Base-by-base conservation (phyloP, 257 asterid species). In the Solanum okadae region DNA sequence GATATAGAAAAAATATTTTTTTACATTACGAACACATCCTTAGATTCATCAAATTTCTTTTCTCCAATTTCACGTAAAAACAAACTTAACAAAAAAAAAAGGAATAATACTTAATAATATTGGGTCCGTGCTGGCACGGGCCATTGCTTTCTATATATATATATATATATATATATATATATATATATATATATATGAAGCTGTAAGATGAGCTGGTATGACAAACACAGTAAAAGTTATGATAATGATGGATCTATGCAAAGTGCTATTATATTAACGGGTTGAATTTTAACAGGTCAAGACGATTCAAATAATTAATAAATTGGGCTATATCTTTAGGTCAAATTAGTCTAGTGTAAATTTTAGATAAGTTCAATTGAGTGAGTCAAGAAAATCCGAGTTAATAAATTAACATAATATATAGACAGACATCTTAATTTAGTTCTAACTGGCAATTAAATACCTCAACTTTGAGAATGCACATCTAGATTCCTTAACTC, bases 51-150 rank as follows among this genome's bases (percentile, higher is more conserved):
- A 42, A 42, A 42, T 42, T 42, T 42, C 46, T 42, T 42, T 42
- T 42, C 14, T 42, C 14, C 46, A 42, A 42, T 10, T 42, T 42
- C 0, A 42, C 46, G 5, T 42, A 42, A 42, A 42, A 42, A 42
- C 1, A 10, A 42, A 42, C 14, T 42, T 10, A 42, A 42, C 14
- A 42, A 42, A 42, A 42, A 38, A 38, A 42, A 10, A 42, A 3
- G 14, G 0, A 40, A 10, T 42, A 42, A 42, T 42, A 42, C 5
- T 42, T 42, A 42, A 42, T 40, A 40, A 40, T 40, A 40, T 42
- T 42, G 14, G 4, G 0, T 0, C 4, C 1, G 46, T 10, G 13
- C 14, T 3, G 5, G 0, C 5, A 10, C 14, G 13, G 4, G 4
- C 5, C 15, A 42, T 11, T 42, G 2, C 49, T 31, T 2, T 31